A percentile compares a stretch with the other conserved stretches of the same genome.
phyloP scores from a whole-genome alignment of 306 rosid species.

The Malus sieversii region DNA sequence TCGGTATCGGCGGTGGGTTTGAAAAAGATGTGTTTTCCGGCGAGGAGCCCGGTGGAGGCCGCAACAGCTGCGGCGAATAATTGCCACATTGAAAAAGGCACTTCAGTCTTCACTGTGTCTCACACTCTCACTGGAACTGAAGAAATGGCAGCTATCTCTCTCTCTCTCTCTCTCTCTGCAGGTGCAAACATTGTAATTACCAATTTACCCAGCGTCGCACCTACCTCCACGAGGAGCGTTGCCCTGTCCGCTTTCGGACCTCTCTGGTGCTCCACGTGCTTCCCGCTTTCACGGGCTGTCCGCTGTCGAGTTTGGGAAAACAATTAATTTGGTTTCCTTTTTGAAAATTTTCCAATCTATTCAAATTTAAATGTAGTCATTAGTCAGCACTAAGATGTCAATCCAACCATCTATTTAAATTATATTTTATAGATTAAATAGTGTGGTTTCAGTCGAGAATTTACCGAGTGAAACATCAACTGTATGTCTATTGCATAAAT shows the following conservation, averaged over 20 bases:
- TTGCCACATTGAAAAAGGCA: conserved; percentile 47
- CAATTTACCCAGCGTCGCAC: neutral
- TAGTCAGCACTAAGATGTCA: no score
- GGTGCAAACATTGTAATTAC: neutral
- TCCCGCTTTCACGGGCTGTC: conserved; percentile 31
- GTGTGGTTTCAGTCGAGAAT: no score
- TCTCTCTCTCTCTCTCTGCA: neutral
- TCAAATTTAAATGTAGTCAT: neutral
- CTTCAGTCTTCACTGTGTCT: neutral
- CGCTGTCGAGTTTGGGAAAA: neutral
- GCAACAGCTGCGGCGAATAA: conserved; percentile 56
- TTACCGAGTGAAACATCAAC: no score
- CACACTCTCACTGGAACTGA: neutral
- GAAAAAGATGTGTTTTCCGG: conserved; percentile 40
- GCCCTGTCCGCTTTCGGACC: neutral
- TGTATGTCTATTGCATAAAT: no score
- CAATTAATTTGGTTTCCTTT: neutral
- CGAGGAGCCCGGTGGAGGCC: conserved; percentile 56
- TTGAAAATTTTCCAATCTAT: neutral
- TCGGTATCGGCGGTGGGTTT: neutral
- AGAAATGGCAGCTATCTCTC: neutral
- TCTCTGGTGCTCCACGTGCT: conserved; percentile 23
- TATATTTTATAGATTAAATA: no score
- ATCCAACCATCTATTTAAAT: no score
- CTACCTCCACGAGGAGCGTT: neutral